Evolutionary conservation across 371 early-diverging fungal genomes (phyloP).

Genomic region (Mucor lusitanicus): DNA sequence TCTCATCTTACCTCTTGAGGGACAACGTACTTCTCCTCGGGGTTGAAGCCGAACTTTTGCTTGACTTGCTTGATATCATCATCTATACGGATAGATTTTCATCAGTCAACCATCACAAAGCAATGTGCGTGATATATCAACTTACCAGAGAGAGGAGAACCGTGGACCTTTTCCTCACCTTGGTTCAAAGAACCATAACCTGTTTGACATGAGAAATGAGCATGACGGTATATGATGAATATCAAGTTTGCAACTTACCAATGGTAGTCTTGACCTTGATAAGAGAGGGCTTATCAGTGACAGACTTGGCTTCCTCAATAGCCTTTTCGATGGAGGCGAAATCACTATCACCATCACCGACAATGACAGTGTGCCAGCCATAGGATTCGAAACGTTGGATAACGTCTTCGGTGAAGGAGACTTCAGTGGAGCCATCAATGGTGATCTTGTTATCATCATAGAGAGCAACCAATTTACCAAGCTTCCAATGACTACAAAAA

Average conservation of each 20-base stretch:
- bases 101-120: not conserved
- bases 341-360: constrained; percentile 88
- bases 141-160: constrained; percentile 81
- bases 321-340: constrained; percentile 72
- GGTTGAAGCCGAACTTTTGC: constrained; percentile 82
- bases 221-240: not conserved
- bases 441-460: constrained; percentile 98
- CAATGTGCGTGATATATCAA: too few species aligned
- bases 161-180: constrained; percentile 91
- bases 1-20: constrained; percentile 46
- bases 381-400: constrained; percentile 88
- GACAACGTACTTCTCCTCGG: constrained; percentile 77
- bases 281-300: constrained; percentile 85
- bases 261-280: constrained; percentile 88
- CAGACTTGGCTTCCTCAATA: constrained; percentile 79
- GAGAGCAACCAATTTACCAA: constrained; percentile 95
- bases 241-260: constrained; percentile 37
- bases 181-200: constrained; percentile 86
- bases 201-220: not conserved
- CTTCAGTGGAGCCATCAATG: constrained; percentile 92
- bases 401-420: constrained; percentile 96
- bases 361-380: constrained; percentile 89
- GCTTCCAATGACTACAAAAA: constrained; percentile 79
- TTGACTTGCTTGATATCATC: constrained; percentile 91
- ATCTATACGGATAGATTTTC: constrained; percentile 36